Percentiles rank a stretch among this genome's conserved stretches.
phyloP scores from a whole-genome alignment of 1,284 basidiomycete species.

The Leucoagaricus sp. region DNA sequence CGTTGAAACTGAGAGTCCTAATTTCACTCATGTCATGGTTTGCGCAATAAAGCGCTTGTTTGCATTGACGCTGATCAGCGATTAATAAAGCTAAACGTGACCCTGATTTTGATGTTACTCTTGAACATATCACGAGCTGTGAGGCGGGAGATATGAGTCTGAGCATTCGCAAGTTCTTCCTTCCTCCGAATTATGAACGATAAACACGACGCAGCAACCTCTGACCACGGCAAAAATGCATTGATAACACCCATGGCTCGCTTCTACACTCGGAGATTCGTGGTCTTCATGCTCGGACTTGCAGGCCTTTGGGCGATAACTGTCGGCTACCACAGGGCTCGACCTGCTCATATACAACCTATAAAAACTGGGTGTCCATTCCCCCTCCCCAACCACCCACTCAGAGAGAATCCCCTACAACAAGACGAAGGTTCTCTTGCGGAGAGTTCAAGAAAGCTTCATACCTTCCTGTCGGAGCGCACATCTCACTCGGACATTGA shows the following conservation, averaged over 20 bases:
- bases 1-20: constrained; percentile 40
- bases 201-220: no score
- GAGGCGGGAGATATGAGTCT: neutral
- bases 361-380: constrained; percentile 16
- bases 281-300: neutral
- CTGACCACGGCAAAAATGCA: no score
- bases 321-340: neutral
- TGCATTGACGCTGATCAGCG: no score
- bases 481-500: constrained; percentile 36
- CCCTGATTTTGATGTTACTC: neutral
- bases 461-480: constrained; percentile 18
- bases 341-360: neutral
- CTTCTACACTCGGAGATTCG: no score
- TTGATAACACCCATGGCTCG: no score
- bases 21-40: constrained; percentile 20
- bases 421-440: constrained; percentile 15
- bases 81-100: no score
- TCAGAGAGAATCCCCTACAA: constrained; percentile 21
- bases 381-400: constrained; percentile 23
- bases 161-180: neutral
- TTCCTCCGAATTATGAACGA: no score
- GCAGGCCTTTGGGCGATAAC: neutral
- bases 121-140: neutral
- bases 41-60: no score
- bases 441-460: constrained; percentile 17